Percentiles rank a stretch among this genome's conserved stretches.
These are phyloP conservation scores for Flammula alnicola DNA, from an alignment of 1,284 basidiomycete species.

Conservation along the genomic window DNA sequence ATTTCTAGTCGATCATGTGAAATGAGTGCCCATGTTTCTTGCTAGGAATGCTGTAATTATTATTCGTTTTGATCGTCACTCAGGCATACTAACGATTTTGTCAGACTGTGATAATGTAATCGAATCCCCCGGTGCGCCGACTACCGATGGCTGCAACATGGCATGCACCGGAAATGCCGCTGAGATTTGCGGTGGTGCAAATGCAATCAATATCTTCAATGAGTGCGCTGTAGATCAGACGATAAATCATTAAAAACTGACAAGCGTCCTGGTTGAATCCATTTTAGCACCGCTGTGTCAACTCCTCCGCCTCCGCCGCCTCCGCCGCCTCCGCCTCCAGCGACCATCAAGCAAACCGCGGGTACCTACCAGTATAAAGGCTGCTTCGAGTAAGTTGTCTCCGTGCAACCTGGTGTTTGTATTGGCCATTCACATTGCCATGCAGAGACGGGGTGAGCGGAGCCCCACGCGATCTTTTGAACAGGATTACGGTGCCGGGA, in stretches of 20 bases:
- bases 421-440: background rate
- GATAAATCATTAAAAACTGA: background rate
- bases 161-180: constrained; percentile 59
- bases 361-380: constrained; percentile 13
- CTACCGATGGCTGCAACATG: constrained; percentile 55
- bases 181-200: constrained; percentile 63
- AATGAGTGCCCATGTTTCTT: constrained; percentile 1
- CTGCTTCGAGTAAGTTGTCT: constrained; percentile 11
- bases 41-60: constrained; percentile 55
- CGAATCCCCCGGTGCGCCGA: constrained; percentile 48
- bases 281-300: background rate
- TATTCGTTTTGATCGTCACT: background rate
- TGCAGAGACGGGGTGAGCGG: background rate
- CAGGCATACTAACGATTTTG: background rate
- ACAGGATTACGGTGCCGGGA: background rate
- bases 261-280: background rate
- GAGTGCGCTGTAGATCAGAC: background rate
- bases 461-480: background rate
- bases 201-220: constrained; percentile 58
- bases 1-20: background rate
- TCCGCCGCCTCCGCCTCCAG: background rate
- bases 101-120: constrained; percentile 67
- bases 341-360: constrained; percentile 11
- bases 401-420: background rate
- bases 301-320: constrained; percentile 2